A percentile compares a stretch with the other conserved stretches of the same genome.
Conservation (phyloP, 371 early-diverging fungal genomes). For the Mucor saturninus region DNA sequence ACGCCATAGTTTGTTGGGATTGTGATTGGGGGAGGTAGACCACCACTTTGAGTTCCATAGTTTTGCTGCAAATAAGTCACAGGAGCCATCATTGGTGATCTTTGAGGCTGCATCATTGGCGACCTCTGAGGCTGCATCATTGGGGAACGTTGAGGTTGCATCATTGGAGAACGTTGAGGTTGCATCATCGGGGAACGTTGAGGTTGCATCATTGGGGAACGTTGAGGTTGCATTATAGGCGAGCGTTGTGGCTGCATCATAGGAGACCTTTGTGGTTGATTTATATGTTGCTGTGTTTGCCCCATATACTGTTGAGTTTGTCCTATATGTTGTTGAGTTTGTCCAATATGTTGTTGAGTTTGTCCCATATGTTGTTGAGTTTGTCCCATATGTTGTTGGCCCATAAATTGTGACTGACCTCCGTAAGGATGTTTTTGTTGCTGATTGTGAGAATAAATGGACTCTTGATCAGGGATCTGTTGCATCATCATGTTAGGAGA, state of each 20-base stretch:
- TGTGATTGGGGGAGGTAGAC: constrained; percentile 23
- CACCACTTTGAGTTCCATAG: constrained; percentile 3
- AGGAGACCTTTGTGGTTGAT: constrained; percentile 5
- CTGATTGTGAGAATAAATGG: constrained; percentile 2
- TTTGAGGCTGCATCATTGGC: constrained; percentile 25
- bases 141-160: constrained; percentile 26
- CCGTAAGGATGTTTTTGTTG: constrained; percentile 2
- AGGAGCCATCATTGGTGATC: constrained; percentile 20
- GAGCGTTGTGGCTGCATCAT: constrained; percentile 25
- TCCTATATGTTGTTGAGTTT: constrained; percentile 12
- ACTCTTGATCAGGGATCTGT: background rate
- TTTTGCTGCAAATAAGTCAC: constrained; percentile 2
- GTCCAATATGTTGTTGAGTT: background rate
- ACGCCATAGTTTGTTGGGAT: constrained; percentile 19
- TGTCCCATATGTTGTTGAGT: constrained; percentile 12
- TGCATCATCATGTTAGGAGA: constrained; percentile 3
- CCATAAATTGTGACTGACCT: background rate
- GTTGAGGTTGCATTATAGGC: constrained; percentile 21
- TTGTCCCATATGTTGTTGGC: background rate
- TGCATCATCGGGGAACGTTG: constrained; percentile 26
- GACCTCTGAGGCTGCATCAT: constrained; percentile 20
- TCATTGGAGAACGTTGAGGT: constrained; percentile 24
- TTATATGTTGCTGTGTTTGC: constrained; percentile 15
- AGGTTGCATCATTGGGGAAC: constrained; percentile 32
- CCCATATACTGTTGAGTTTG: constrained; percentile 5